phyloP scores from a whole-genome alignment of 371 early-diverging fungal species.

The Basidiobolus heterosporus region DNA sequence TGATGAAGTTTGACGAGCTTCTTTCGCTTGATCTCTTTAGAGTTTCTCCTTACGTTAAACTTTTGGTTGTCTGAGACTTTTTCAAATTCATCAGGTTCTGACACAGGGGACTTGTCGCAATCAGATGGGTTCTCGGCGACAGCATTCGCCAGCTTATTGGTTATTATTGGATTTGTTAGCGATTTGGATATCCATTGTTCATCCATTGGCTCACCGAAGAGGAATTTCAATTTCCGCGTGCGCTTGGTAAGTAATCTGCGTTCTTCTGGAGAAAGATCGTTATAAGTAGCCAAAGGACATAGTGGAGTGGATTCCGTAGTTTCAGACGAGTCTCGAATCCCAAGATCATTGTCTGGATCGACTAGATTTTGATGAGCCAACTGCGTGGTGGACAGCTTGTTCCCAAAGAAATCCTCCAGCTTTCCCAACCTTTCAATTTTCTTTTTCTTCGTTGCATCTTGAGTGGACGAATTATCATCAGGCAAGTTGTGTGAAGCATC shows the following conservation, averaged over 20 bases:
- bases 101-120: too few species aligned
- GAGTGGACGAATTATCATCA: too few species aligned
- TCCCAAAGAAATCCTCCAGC: neutral
- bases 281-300: neutral
- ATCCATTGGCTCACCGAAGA: slow-evolving; percentile 8
- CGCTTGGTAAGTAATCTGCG: slow-evolving; percentile 4
- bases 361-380: too few species aligned
- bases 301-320: too few species aligned
- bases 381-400: too few species aligned
- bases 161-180: slow-evolving; percentile 1
- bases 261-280: slow-evolving; percentile 5
- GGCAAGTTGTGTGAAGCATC: too few species aligned
- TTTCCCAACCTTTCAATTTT: neutral
- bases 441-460: too few species aligned
- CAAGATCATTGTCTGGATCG: too few species aligned
- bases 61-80: neutral
- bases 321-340: too few species aligned
- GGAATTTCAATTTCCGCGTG: slow-evolving; percentile 4
- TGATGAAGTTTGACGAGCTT: slow-evolving; percentile 6
- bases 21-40: slow-evolving; percentile 5
- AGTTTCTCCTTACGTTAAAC: slow-evolving; percentile 1
- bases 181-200: slow-evolving; percentile 5
- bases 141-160: neutral
- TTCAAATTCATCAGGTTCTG: neutral
- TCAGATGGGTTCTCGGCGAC: too few species aligned